Evolutionary conservation across 1,284 basidiomycete genomes (phyloP), one percentile per base, ranked within the genome.

Genomic region (Naganishia cerealis): DNA sequence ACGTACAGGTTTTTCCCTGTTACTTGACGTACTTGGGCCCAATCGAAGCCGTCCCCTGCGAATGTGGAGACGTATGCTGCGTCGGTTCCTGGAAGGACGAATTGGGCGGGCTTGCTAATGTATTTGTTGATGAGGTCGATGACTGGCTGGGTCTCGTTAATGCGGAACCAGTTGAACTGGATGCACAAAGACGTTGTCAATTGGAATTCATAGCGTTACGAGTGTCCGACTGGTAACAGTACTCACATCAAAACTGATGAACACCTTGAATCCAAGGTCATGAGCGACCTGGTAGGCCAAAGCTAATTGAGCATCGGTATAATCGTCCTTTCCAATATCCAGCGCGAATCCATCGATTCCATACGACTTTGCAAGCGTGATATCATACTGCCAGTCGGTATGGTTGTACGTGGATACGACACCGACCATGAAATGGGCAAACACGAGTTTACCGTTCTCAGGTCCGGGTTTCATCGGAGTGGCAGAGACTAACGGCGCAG

Each of bases 341-440:
- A 80, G 72, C 13, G 80, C 79, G 66, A 80, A 81, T 0, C 75
- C 80, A 42, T 75, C 72, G 52, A 80, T 78, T 9, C 78, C 79
- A 24, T 77, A 73, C 24, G 69, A 67, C 69, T 75, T 74, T 6
- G 80, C 79, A 7, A 75, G 62, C 10, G 65, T 55, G 67, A 80
- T 79, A 67, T 81, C 80, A 18, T 62, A 56, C 18, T 72, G 72
- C 76, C 77, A 79, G 68, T 76, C 75, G 9, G 56, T 52, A 15
- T 71, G 65, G 1, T 63, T 59, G 69, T 79, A 80, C 2, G 71
- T 65, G 4, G 74, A 74, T 18, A 79, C 77, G 57, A 79, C 75
- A 3, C 77, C 77, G 55, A 79, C 73, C 76, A 79, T 79, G 67
- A 77, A 79, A 57, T 77, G 77, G 4, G 79, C 79, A 69, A 79